Evolutionary conservation across 1,284 basidiomycete genomes (phyloP), one percentile per base, ranked within the genome.

Genomic region (Schizophyllum amplum): DNA sequence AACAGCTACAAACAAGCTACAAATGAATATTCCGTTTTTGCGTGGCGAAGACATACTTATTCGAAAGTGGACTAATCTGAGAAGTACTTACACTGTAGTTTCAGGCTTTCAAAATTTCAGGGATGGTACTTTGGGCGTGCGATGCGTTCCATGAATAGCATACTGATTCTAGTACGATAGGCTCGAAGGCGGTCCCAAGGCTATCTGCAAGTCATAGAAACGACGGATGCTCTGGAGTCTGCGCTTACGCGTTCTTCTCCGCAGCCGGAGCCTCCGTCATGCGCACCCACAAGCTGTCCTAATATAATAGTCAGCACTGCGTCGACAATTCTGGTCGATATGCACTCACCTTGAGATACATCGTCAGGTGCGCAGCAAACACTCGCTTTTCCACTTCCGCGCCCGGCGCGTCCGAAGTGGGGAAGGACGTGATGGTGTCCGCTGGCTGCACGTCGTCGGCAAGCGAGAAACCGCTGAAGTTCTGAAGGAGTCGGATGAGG

Each of bases 381-480:
- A 64, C 63, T 4, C 78, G 64, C 55, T 72, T 72, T 60, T 56
- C 76, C 75, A 77, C 13, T 66, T 64, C 5, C 56, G 59, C 4
- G 72, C 74, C 1, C 73, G 71, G n/a, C 65, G 33, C 17, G 5
- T 50, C 24, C 48, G 48, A 13, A 11, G 20, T 50, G 9, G 15
- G 48, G 24, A 21, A 21, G 21, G 11, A 11, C 48, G 48, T 20
- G 9, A 21, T 64, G 0, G 67, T 66, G 15, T 67, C 67, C 17
- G 63, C 58, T 1, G 73, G 71, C 53, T 77, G 75, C 0, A 68
- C 70, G 21, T 76, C 72, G 20, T 57, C 62, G 4, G 71, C 79
- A 3, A 83, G 66, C 4, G 61, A 65, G 57, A 85, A 75, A 0
- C 57, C 61, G 1, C 72, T 70, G 64, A 83, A 83, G 13, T 63